Evolutionary conservation across 2,329 filamentous ascomycete species (phyloP).

Genomic region (Nemania sp.): DNA sequence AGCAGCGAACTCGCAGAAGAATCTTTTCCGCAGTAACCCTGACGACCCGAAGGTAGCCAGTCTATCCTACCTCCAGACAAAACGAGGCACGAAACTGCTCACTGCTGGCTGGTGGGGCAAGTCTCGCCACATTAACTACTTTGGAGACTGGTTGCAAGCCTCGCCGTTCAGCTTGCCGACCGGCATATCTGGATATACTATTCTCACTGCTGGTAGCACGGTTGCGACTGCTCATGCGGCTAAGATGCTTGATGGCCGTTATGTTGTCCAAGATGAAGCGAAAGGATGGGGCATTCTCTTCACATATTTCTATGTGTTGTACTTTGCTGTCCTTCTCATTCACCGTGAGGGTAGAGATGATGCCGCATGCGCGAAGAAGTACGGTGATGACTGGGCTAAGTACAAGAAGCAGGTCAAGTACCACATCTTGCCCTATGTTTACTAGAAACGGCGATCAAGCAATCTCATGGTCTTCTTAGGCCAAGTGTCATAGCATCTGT

Average conservation of each 20-base stretch:
- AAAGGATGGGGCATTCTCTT: constrained; percentile 83
- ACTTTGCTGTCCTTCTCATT: constrained; percentile 85
- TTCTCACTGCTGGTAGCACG: constrained; percentile 60
- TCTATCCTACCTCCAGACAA: constrained; percentile 84
- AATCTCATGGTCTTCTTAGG: background rate
- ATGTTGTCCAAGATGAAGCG: constrained; percentile 71
- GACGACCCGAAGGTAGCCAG: constrained; percentile 79
- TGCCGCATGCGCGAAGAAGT: constrained; percentile 87
- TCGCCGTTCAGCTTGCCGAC: constrained; percentile 91
- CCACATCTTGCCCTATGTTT: constrained; percentile 82
- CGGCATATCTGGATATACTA: constrained; percentile 74
- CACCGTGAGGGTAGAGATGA: constrained; percentile 89
- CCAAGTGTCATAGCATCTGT: too few relatives aligned
- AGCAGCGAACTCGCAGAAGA: constrained; percentile 90
- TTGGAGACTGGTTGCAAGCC: constrained; percentile 92
- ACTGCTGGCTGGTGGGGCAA: constrained; percentile 31
- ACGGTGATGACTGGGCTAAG: constrained; percentile 87
- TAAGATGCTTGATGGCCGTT: constrained; percentile 63
- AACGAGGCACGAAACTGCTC: constrained; percentile 72
- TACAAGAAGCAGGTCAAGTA: constrained; percentile 83
- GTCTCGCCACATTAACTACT: constrained; percentile 90
- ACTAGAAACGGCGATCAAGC: constrained; percentile 52
- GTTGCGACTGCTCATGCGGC: constrained; percentile 53
- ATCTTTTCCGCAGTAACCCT: constrained; percentile 86
- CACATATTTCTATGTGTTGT: constrained; percentile 93